phyloP scores from a whole-genome alignment of 2,329 filamentous ascomycete species.

The Fusarium anguioides region DNA sequence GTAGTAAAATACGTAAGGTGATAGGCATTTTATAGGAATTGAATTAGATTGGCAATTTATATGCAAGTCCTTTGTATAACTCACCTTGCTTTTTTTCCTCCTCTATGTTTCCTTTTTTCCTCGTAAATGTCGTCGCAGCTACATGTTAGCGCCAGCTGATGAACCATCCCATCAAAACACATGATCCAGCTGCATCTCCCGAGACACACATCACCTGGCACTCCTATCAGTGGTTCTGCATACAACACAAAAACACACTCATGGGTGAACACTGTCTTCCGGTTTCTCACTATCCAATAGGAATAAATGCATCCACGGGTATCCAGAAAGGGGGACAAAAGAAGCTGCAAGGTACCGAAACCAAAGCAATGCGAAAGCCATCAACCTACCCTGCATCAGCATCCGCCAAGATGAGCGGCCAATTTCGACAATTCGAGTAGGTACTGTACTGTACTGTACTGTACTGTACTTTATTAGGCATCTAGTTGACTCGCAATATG shows the following conservation, averaged over 20 bases:
- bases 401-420: background rate
- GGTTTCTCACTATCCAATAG: background rate
- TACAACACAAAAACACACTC: background rate
- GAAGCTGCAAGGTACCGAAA: conserved; percentile 21
- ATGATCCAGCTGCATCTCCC: conserved; percentile 19
- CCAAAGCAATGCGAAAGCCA: background rate
- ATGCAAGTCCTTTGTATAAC: background rate
- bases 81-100: background rate
- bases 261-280: background rate
- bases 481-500: background rate
- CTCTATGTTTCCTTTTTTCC: background rate
- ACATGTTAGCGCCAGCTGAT: background rate
- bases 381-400: conserved; percentile 18
- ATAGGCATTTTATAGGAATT: no score
- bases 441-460: no score
- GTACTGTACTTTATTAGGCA: background rate
- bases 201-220: conserved; percentile 17
- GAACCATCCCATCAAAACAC: background rate
- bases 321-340: background rate
- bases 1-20: no score
- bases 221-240: background rate
- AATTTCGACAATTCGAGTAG: background rate
- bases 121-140: background rate
- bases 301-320: background rate
- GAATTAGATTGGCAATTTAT: background rate